Evolutionary conservation across 768 basidiomycete species (phyloP).

Genomic region (Phallus indusiatus): DNA sequence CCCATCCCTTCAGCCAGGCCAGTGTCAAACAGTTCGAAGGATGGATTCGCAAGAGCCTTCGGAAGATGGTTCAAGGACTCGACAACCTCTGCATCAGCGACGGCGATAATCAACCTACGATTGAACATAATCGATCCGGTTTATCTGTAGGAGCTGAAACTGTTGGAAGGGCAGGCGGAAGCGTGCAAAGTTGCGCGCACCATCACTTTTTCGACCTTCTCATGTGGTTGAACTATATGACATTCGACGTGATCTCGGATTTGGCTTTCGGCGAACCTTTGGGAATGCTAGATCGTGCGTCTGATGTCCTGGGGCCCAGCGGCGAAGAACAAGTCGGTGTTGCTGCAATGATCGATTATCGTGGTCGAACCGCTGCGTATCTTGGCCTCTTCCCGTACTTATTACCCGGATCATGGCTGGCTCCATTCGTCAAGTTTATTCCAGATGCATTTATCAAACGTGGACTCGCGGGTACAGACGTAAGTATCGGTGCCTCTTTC

Average conservation of each 20-base stretch:
- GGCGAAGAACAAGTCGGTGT: neutral
- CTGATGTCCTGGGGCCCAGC: neutral
- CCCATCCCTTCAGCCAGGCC: slow-evolving; percentile 20
- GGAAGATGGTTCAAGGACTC: neutral
- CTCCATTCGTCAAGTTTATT: neutral
- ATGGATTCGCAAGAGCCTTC: neutral
- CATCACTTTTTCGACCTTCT: slow-evolving; percentile 12
- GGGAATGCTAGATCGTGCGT: slow-evolving; percentile 22
- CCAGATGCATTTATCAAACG: slow-evolving; percentile 4
- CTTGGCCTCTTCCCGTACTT: neutral
- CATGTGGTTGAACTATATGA: slow-evolving; percentile 26
- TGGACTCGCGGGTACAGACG: slow-evolving; percentile 4
- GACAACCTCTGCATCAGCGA: neutral
- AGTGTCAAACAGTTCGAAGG: neutral
- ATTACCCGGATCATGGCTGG: neutral
- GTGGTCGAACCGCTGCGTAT: slow-evolving; percentile 6
- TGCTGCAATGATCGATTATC: slow-evolving; percentile 3
- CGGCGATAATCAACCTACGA: too few species aligned
- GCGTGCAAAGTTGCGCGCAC: neutral
- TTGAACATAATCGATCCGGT: neutral
- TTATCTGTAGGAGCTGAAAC: neutral
- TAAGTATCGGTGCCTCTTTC: neutral
- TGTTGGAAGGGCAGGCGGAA: neutral
- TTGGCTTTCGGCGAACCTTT: slow-evolving; percentile 27
- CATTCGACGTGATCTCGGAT: slow-evolving; percentile 18